Base-by-base conservation (phyloP, 2,329 filamentous ascomycete species). In the Cytospora schulzeri region DNA sequence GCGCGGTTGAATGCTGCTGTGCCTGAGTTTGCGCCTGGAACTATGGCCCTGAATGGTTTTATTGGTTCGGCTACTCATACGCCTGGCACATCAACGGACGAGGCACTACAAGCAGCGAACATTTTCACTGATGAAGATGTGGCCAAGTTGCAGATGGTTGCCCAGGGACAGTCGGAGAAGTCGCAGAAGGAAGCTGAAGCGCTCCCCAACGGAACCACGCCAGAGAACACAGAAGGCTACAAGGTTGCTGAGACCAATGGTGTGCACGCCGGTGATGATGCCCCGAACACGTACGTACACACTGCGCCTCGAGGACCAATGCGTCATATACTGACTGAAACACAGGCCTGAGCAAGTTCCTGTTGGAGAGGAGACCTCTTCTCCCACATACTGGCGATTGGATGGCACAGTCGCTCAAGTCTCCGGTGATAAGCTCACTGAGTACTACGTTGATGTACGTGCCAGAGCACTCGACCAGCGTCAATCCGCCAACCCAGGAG, bases 1-100 rank as follows among this genome's bases (percentile, higher is more conserved):
- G 83, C 81, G 9, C 81, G 83, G 59, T 79, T 89, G 29, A 89
- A 86, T 35, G 86, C 86, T n/a, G 77, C 82, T 24, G 87, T 88
- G 2, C 85, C 86, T 0, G 86, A 88, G 67, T 89, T 89, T 69
- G 81, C 83, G 9, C 85, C 85, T 17, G 66, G 71, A 8, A 55
- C 38, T 11, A 9, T 38, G 19, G 12, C 26, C 15, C 28, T 57
- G 14, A 63, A 56, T 12, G 62, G 54, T 14, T 55, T 59, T 26
- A n/a, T 52, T 12, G 24, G n/a, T 19, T n/a, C 41, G 15, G 53
- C 57, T 15, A 29, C 35, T 7, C 62, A 48, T 19, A 22, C 57
- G 24, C 45, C 45, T 11, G 28, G 28, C 28, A 2, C 28, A 45
- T 67, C 55, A 45, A 51, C 22, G 6, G 55, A 67, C 11, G 48